Percentiles rank a stretch among this genome's conserved stretches.
phyloP scores from a whole-genome alignment of 805 yeast species.

The Spathaspora arborariae region DNA sequence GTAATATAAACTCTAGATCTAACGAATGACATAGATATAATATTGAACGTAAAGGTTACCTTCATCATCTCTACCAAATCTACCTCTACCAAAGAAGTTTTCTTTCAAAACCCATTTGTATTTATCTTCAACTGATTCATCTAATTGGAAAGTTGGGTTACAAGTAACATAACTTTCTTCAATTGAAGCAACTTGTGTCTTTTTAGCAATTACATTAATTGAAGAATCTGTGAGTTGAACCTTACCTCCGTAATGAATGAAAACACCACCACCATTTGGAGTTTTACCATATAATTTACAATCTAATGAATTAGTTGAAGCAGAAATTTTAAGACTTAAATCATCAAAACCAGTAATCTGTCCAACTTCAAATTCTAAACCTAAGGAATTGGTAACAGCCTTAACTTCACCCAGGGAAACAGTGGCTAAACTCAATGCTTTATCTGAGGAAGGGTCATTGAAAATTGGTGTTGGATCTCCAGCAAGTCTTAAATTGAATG shows the following conservation, averaged over 20 bases:
- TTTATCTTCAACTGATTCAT: constrained; percentile 39
- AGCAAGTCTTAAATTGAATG: constrained; percentile 24
- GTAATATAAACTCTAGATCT: neutral
- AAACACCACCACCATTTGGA: constrained; percentile 39
- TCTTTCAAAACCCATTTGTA: constrained; percentile 48
- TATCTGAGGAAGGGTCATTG: constrained; percentile 14
- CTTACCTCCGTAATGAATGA: constrained; percentile 47
- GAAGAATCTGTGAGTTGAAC: constrained; percentile 33
- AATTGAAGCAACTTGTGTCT: constrained; percentile 28
- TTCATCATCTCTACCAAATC: constrained; percentile 47
- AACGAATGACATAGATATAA: constrained; percentile 37
- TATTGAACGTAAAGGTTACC: constrained; percentile 54
- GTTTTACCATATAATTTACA: constrained; percentile 48
- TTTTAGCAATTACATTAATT: constrained; percentile 33
- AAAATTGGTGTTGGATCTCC: constrained; percentile 18
- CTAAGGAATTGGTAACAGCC: constrained; percentile 27
- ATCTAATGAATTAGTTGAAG: constrained; percentile 34
- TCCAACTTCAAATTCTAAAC: constrained; percentile 26
- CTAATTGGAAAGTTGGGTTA: constrained; percentile 44
- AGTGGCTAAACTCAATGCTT: constrained; percentile 18
- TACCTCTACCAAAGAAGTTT: constrained; percentile 56
- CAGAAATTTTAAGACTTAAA: constrained; percentile 31
- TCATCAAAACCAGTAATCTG: constrained; percentile 46
- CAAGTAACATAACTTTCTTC: constrained; percentile 48
- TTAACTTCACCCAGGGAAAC: constrained; percentile 26